Base-by-base conservation (phyloP, 331 rosid genomes). In the Malus hybrid region DNA sequence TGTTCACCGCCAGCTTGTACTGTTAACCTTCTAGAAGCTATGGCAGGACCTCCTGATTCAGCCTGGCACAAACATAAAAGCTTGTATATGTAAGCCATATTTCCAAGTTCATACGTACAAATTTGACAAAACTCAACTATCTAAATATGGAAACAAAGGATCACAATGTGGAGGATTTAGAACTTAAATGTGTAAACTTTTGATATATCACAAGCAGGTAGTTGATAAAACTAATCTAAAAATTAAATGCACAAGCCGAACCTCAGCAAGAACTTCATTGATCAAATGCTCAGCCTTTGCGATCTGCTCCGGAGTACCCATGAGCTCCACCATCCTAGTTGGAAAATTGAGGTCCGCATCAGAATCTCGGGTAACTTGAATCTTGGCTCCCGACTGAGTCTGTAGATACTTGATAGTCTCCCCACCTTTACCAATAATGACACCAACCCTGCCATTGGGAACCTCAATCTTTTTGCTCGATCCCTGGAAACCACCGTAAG, bases 391-490 rank as follows among this genome's bases (percentile, higher is more conserved):
- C 65, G 99, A 95, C 75, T 92, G 98, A 72, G 84, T 70, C 77
- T 95, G 99, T 55, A 95, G 98, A 82, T 89, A 90, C 86, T 95
- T 95, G 70, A 95, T 95, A 32, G 99, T 95, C 81, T 95, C 99
- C 32, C 99, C 99, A 6, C 89, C 92, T 82, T 95, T 95, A 34
- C 99, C 99, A 79, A 95, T 92, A 70, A 95, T 93, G 6, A 95
- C 98, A 70, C 99, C 99, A 8, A 95, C 98, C 80, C 98, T 90
- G 12, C 97, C 99, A 76, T 92, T 95, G 1, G 99, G 99, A 67
- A 92, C 81, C 1, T 90, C 98, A 14, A 95, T 95, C 82, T 90
- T 92, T 79, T 90, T 89, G 85, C 89, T 90, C 3, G 96, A 9
- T 39, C 93, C 89, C 63, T 89, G 93, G 70, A 82, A 87, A 2